Evolutionary conservation across 768 basidiomycete species (phyloP).

Genomic region (Lactarius trivialis): DNA sequence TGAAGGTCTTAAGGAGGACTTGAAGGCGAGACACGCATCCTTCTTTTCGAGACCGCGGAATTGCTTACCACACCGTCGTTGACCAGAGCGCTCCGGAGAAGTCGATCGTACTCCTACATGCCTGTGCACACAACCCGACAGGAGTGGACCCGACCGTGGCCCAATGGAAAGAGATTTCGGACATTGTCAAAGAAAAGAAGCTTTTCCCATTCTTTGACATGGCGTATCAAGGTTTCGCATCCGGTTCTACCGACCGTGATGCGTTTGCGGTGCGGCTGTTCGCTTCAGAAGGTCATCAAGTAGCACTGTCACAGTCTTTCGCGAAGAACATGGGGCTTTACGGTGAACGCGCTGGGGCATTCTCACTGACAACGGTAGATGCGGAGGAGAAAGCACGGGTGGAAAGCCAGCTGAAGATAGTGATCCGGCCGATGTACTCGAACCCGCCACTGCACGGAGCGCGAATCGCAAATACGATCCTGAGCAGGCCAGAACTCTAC

Average conservation of each 20-base stretch:
- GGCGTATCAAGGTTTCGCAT: slow-evolving; percentile 99
- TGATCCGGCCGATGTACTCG: slow-evolving; percentile 95
- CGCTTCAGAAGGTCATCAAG: slow-evolving; percentile 81
- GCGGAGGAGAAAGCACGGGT: slow-evolving; percentile 79
- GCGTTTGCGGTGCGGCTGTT: slow-evolving; percentile 96
- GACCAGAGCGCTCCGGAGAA: slow-evolving; percentile 44
- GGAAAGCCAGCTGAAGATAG: slow-evolving; percentile 91
- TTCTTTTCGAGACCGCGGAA: not conserved
- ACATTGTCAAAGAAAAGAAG: slow-evolving; percentile 79
- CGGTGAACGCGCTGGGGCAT: slow-evolving; percentile 96
- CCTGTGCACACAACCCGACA: slow-evolving; percentile 99
- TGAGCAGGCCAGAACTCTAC: slow-evolving; percentile 69
- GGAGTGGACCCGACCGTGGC: slow-evolving; percentile 91
- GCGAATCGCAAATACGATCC: slow-evolving; percentile 76
- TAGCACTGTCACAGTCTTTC: slow-evolving; percentile 90
- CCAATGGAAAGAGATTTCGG: slow-evolving; percentile 89
- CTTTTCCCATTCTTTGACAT: slow-evolving; percentile 99
- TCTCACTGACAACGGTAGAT: slow-evolving; percentile 70
- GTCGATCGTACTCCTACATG: slow-evolving; percentile 86
- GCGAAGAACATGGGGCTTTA: slow-evolving; percentile 99
- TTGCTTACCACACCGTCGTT: not conserved
- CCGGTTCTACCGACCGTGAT: slow-evolving; percentile 83
- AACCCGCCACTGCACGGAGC: slow-evolving; percentile 94
- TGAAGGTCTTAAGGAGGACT: slow-evolving; percentile 80
- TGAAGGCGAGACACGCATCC: slow-evolving; percentile 50